Base-by-base conservation (phyloP, 2,329 filamentous ascomycete genomes). In the Neophaeococcomyces mojaviensis region DNA sequence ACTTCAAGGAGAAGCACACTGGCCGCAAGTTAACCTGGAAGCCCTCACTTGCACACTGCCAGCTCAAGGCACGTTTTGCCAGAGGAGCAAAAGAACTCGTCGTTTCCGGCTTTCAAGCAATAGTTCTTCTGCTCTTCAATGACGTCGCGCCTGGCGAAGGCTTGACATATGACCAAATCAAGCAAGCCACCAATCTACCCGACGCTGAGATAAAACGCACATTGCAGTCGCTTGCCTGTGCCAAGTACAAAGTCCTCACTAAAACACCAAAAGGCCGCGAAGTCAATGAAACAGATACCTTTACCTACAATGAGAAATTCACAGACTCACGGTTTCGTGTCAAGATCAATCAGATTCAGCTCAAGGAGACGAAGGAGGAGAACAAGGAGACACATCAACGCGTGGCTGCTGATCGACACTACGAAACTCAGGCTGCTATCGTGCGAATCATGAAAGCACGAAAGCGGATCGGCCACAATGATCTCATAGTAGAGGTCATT, bases 341-440 rank as follows among this genome's bases (percentile, higher is more conserved):
- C 68, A 98, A 98, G 72, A 96, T 98, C 72, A 98, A 97, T 68
- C 90, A 96, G 67, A 92, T 98, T 57, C 92, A 98, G 67, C 77
- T 96, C 41, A 94, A 92, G 68, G 92, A 98, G 68, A 97, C 92
- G 1, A 86, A 85, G 58, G 85, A 90, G 60, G 92, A 98, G 68
- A 96, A 96, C 68, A 86, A 88, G 66, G 87, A 85, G 58, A 97
- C 89, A 1, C 88, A 97, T 65, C 84, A 95, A 65, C 79, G 88
- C 35, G 87, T 98, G 3, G 83, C 82, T 0, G 84, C 86, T 43
- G 92, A 98, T 61, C 74, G 92, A 41, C 88, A 95, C 60, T 95
- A 94, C 59, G 94, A 98, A 69, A 96, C 89, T 0, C 92, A 98
- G 65, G 92, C 92, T 1, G 90, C 92, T 1, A 94, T 98, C 61